phyloP scores from a whole-genome alignment of 768 basidiomycete species.

The Russula emetica region DNA sequence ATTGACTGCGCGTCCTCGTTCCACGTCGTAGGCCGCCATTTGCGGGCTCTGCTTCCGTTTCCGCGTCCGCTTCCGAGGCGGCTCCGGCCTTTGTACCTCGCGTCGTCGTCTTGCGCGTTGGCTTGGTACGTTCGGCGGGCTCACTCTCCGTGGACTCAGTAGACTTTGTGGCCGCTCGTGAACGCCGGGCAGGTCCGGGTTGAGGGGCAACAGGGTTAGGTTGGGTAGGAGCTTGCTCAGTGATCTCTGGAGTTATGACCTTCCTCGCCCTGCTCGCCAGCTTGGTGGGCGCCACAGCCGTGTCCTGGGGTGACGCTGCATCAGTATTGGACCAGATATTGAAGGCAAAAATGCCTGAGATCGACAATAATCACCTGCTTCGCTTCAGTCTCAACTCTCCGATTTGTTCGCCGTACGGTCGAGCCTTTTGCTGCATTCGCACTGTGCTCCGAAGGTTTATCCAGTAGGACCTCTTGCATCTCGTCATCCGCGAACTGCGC shows the following conservation, averaged over 20 bases:
- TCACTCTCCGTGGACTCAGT: conserved; percentile 24
- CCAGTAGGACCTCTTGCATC: conserved; percentile 6
- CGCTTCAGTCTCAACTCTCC: conserved; percentile 27
- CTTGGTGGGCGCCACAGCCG: background rate
- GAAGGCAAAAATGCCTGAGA: background rate
- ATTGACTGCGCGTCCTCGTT: conserved; percentile 23
- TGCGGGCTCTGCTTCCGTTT: conserved; percentile 9
- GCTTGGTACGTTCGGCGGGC: conserved; percentile 15
- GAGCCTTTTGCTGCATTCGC: conserved; percentile 14
- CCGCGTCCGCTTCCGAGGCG: conserved; percentile 20
- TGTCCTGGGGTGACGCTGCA: background rate
- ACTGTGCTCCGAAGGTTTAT: conserved; percentile 5
- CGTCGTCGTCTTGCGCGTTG: conserved; percentile 13
- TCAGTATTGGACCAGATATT: background rate
- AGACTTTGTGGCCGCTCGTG: conserved; percentile 30
- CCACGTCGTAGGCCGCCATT: conserved; percentile 24
- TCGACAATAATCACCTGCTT: conserved; percentile 27
- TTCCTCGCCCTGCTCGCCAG: conserved; percentile 14
- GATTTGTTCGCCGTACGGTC: conserved; percentile 26
- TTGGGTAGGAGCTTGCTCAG: conserved; percentile 15
- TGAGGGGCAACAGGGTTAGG: background rate
- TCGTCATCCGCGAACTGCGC: conserved; percentile 25
- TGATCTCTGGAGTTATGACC: conserved; percentile 3
- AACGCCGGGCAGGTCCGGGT: conserved; percentile 28
- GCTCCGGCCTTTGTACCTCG: conserved; percentile 15